A percentile compares a stretch with the other conserved stretches of the same genome.
These are phyloP conservation scores for Smittium culicis DNA, from an alignment of 371 early-diverging fungal species.

Conservation along the genomic window DNA sequence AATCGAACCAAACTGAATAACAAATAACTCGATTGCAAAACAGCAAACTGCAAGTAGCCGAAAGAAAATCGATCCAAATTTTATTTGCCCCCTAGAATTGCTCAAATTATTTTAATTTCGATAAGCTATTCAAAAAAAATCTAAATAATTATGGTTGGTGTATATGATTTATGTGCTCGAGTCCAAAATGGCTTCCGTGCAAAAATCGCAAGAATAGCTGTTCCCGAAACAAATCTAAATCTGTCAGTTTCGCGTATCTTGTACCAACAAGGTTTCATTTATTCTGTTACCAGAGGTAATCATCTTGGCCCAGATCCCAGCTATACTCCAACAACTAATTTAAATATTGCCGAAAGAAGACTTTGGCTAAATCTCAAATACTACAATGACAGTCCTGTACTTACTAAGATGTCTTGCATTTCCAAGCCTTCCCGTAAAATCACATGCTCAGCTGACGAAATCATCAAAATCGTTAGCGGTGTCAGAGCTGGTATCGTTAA, in stretches of 20 bases:
- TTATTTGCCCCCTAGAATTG: no score
- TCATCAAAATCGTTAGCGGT: conserved; percentile 55
- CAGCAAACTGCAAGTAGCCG: no score
- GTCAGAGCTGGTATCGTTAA: conserved; percentile 55
- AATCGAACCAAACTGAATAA: no score
- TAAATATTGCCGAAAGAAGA: conserved; percentile 72
- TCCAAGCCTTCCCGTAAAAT: conserved; percentile 74
- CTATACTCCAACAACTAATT: conserved; percentile 61
- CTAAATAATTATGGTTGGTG: conserved; percentile 49
- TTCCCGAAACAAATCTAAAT: conserved; percentile 84
- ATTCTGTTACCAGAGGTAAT: conserved; percentile 64
- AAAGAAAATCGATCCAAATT: no score
- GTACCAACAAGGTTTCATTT: conserved; percentile 82
- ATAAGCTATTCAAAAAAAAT: no score
- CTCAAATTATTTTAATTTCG: no score
- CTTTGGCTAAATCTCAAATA: conserved; percentile 92
- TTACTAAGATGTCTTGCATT: conserved; percentile 53
- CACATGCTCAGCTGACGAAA: conserved; percentile 60
- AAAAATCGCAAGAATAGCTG: conserved; percentile 61
- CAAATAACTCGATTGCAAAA: no score
- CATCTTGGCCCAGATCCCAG: conserved; percentile 47
- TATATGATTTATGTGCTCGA: conserved; percentile 83
- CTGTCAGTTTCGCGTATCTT: conserved; percentile 68
- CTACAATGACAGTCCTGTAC: conserved; percentile 65
- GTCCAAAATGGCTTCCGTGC: conserved; percentile 81